Evolutionary conservation across 2,329 filamentous ascomycete species (phyloP), one percentile per base, ranked within the genome.

Genomic region (Esteya vermicola): DNA sequence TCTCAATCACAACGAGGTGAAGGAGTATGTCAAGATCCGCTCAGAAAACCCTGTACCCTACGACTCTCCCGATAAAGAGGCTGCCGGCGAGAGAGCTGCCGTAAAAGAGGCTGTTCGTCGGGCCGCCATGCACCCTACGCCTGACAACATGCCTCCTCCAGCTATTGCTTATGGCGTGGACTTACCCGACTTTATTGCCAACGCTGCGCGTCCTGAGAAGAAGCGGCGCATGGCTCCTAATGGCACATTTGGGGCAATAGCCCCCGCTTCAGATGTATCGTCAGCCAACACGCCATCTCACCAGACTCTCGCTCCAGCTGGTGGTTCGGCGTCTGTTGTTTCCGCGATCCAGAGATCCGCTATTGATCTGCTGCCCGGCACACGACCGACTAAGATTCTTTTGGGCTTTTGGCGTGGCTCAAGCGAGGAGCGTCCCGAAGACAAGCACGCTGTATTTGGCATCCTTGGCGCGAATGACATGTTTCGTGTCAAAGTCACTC

Each of bases 391-490:
- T 0, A 61, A 70, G 9, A 72, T 76, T 36, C 56, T 77, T 2
- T 54, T 80, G 2, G 75, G 75, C 0, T 68, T 66, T 50, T 80
- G 75, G 75, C 63, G 60, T 39, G 63, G 66, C 12, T 78, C 73
- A 0, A 65, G 60, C 25, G 66, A 70, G 37, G 31, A 51, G 0
- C 54, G 64, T 3, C 51, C 59, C 2, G 56, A 57, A 12, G 64
- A 78, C 49, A 71, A 72, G 39, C 75, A 79, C 48, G 75, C 74
- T 0, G 72, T 78, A 0, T 74, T 71, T 40, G 75, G 75, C 4
- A 75, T 79, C 10, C 55, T 79, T 0, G 72, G 72, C 1, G 65
- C 67, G 16, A 76, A 76, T 41, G 73, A 78, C 46, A 77, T 75
- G 66, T 78, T 80, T 51, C 61, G 75, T 0, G 72, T 78, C 40